Conservation (phyloP, 129 eudicot genomes). For the Flaveria robusta region DNA sequence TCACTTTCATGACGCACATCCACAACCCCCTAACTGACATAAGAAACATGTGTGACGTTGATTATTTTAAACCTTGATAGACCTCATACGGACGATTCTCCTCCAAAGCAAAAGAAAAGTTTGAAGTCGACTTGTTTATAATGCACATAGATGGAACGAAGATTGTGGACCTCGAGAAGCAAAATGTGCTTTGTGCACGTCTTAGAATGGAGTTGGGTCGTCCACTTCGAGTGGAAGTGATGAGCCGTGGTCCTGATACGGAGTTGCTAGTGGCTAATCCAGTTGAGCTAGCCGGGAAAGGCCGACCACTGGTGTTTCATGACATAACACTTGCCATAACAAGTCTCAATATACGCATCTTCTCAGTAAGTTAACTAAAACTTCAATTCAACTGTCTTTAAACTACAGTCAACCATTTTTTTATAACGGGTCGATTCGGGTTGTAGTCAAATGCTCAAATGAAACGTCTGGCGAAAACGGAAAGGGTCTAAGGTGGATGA, state of each 20-base stretch:
- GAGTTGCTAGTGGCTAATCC: constrained; percentile 59
- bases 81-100: constrained; percentile 45
- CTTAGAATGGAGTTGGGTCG: constrained; percentile 45
- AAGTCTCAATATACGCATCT: constrained; percentile 42
- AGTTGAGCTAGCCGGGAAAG: constrained; percentile 49
- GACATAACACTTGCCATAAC: constrained; percentile 52
- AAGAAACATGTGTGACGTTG: no score
- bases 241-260: constrained; percentile 55
- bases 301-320: constrained; percentile 53
- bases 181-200: constrained; percentile 40
- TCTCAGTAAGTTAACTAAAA: constrained; percentile 41
- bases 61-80: constrained; percentile 9
- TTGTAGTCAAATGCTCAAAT: background rate
- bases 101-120: constrained; percentile 34
- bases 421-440: background rate
- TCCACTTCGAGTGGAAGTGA: constrained; percentile 50
- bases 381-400: background rate
- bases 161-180: constrained; percentile 48
- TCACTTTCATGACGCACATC: background rate
- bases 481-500: background rate
- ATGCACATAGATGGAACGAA: constrained; percentile 51
- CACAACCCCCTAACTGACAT: background rate
- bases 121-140: constrained; percentile 44
- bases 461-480: background rate
- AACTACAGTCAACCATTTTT: background rate